Evolutionary conservation across 768 basidiomycete species (phyloP), one percentile per base, ranked within the genome.

Genomic region (Termitomyces sp.): DNA sequence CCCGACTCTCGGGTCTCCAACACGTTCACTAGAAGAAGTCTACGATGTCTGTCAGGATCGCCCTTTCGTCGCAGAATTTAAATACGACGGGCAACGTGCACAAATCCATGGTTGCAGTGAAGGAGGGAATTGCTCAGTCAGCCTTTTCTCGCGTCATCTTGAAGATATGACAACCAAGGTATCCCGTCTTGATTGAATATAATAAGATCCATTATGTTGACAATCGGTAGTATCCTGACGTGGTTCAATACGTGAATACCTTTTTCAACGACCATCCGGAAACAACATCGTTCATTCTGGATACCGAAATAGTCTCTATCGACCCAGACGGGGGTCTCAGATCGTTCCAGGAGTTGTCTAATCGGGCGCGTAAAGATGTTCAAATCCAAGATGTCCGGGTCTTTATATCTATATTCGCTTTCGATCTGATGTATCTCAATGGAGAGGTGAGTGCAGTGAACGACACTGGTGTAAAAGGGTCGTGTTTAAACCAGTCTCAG

Each of bases 121-220:
- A 3, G 64, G 68, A 32, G 73, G 66, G 32, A 62, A 66, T 11
- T 52, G 65, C 30, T 64, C 61, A 10, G 79, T 91, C 41, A 81
- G 83, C 52, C 76, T 95, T 48, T 96, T 96, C 73, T 91, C 89
- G 57, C 84, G 93, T 54, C 91, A 94, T 74, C 74, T 96, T 32
- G 92, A 95, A 72, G 86, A 94, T 64, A 94, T 94, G 94, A 94
- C 91, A 1, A 82, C 84, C 58, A 94, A 96, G 77, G 89, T 83
- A 66, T 48, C n/a, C 34, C 44, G n/a, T 3, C 40, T 39, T 27
- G n/a, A n/a, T 23, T 19, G 16, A n/a, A 47, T 37, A 49, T 52
- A 11, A 27, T 3, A 25, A 17, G n/a, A 19, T 28, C 21, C 17
- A 14, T n/a, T n/a, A n/a, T 40, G 25, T 23, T 51, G n/a, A 51